phyloP scores from a whole-genome alignment of 805 yeast species.

The Pichia nanzhaoensis region DNA sequence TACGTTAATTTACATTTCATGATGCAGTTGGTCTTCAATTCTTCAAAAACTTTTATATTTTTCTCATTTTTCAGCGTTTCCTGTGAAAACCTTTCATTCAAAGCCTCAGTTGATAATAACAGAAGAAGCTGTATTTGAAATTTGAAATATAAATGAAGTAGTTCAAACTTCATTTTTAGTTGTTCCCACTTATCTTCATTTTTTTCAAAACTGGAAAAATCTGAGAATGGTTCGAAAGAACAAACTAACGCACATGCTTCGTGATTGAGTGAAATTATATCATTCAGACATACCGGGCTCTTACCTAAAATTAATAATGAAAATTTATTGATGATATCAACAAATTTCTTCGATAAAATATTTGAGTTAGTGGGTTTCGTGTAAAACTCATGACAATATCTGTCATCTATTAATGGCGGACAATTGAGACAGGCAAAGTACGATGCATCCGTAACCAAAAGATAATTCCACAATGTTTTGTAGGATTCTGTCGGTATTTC shows the following conservation, averaged over 20 bases:
- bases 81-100: background rate
- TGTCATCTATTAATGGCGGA: slow-evolving; percentile 14
- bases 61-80: background rate
- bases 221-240: background rate
- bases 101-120: background rate
- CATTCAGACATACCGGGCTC: background rate
- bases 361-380: background rate
- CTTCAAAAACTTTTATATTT: slow-evolving; percentile 1
- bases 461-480: slow-evolving; percentile 17
- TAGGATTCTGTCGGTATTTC: slow-evolving; percentile 6
- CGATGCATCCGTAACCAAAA: slow-evolving; percentile 11
- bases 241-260: background rate
- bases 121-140: background rate
- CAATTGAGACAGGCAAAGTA: slow-evolving; percentile 8
- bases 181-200: slow-evolving; percentile 5
- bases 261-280: background rate
- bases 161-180: slow-evolving; percentile 8
- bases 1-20: slow-evolving; percentile 1
- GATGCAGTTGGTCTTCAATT: background rate
- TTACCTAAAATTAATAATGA: background rate
- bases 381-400: slow-evolving; percentile 12
- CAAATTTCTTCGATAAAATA: background rate
- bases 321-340: background rate
- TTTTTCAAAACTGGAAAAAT: slow-evolving; percentile 1
- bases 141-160: background rate